These are phyloP conservation scores for Eucalyptus marginata DNA, from an alignment of 345 rosid species.

Conservation along the genomic window DNA sequence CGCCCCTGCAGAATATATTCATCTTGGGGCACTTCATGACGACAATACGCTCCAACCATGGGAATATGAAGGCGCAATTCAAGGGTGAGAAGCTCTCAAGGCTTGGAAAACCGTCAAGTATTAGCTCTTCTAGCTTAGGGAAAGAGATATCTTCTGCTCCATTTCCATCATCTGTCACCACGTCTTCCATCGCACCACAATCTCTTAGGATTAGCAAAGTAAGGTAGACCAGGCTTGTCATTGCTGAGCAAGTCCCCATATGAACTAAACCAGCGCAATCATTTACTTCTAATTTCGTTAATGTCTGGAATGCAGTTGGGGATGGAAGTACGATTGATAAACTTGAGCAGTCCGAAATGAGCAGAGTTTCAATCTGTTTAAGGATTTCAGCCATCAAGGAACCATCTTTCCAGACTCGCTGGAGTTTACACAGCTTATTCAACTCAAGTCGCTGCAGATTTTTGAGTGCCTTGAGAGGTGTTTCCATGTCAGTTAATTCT, in stretches of 20 bases:
- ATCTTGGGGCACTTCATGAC: neutral
- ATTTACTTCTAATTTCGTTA: rapidly evolving
- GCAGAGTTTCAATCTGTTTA: rapidly evolving
- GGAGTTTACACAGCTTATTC: rapidly evolving
- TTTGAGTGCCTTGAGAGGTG: rapidly evolving
- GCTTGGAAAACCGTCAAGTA: neutral
- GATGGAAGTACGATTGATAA: neutral
- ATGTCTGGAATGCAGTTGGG: neutral
- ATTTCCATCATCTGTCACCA: neutral
- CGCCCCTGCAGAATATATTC: neutral
- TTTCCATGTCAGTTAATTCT: neutral
- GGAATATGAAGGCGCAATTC: rapidly evolving
- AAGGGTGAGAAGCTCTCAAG: neutral
- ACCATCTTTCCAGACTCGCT: neutral
- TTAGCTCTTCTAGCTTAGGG: rapidly evolving
- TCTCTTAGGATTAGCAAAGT: rapidly evolving
- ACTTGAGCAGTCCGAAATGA: rapidly evolving
- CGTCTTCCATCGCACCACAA: neutral
- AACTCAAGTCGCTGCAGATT: rapidly evolving
- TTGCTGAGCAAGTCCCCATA: neutral
- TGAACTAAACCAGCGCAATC: neutral
- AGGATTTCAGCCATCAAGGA: neutral
- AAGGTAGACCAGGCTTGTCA: neutral
- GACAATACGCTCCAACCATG: rapidly evolving
- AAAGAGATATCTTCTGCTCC: neutral